Evolutionary conservation across 164 flowering plant genomes (phyloP).

Genomic region (Vitis rotundifolia): DNA sequence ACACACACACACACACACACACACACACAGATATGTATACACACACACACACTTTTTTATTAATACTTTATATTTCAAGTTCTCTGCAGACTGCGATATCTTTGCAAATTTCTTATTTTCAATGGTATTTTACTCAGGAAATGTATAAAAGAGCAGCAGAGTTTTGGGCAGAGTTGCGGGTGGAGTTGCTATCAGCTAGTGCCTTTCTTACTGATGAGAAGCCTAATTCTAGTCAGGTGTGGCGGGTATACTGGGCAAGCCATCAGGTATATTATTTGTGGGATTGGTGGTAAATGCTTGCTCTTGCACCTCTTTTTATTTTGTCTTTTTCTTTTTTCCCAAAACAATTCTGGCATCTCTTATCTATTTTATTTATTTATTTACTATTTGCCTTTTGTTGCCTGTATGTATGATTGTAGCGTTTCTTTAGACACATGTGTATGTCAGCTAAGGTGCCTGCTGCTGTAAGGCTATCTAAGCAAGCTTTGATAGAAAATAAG

Average conservation of each 20-base stretch:
- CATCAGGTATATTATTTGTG: constrained; percentile 70
- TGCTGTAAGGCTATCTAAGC: constrained; percentile 75
- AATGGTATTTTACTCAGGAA: constrained; percentile 42
- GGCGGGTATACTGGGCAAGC: constrained; percentile 96
- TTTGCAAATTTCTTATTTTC: neutral
- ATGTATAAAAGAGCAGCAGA: constrained; percentile 92
- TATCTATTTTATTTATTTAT: neutral
- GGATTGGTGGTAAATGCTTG: neutral
- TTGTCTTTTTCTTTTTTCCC: constrained; percentile 1
- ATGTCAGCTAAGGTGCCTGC: constrained; percentile 99
- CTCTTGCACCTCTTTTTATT: neutral
- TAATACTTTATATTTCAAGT: neutral
- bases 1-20: too few relatives aligned
- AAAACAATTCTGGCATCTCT: neutral
- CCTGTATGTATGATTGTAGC: constrained; percentile 45
- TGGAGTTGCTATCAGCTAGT: constrained; percentile 81
- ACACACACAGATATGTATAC: too few relatives aligned
- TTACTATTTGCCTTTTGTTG: neutral
- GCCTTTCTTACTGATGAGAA: constrained; percentile 63
- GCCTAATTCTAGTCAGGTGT: constrained; percentile 74
- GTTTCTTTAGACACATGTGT: constrained; percentile 97
- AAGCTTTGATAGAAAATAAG: constrained; percentile 72
- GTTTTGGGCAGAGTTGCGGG: constrained; percentile 94
- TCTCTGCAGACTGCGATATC: too few relatives aligned
- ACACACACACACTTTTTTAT: too few relatives aligned